A percentile compares a stretch with the other conserved stretches of the same genome.
phyloP scores from a whole-genome alignment of 2,329 filamentous ascomycete genomes.

The Setomelanomma holmii region DNA sequence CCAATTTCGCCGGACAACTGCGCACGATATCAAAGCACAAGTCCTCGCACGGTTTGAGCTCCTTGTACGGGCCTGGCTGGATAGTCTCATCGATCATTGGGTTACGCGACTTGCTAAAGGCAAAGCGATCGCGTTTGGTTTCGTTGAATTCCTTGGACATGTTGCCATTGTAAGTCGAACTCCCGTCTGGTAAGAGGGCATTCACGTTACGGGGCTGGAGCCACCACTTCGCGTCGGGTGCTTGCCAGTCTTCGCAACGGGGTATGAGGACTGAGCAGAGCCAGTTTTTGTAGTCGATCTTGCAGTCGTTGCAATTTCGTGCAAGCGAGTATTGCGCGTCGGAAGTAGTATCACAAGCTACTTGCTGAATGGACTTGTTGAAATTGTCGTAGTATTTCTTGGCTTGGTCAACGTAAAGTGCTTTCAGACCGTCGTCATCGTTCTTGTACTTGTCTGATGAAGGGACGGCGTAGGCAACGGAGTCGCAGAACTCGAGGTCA shows the following conservation, averaged over 20 bases:
- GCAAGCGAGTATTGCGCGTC: slow-evolving; percentile 83
- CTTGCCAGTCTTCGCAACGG: slow-evolving; percentile 84
- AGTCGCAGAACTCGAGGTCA: slow-evolving; percentile 85
- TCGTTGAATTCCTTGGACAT: slow-evolving; percentile 29
- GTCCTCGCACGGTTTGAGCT: slow-evolving; percentile 86
- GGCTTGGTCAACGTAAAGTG: slow-evolving; percentile 81
- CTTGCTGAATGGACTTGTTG: slow-evolving; percentile 79
- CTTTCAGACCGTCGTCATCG: slow-evolving; percentile 67
- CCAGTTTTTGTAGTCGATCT: slow-evolving; percentile 86
- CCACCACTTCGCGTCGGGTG: slow-evolving; percentile 48
- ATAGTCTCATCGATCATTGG: slow-evolving; percentile 73
- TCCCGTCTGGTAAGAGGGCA: slow-evolving; percentile 73
- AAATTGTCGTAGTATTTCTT: slow-evolving; percentile 76
- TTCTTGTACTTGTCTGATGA: slow-evolving; percentile 72
- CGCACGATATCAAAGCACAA: slow-evolving; percentile 86
- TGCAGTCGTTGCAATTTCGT: slow-evolving; percentile 77
- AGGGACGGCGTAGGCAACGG: slow-evolving; percentile 90
- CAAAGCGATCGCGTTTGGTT: slow-evolving; percentile 39
- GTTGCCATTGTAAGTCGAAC: slow-evolving; percentile 35
- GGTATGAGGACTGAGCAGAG: slow-evolving; percentile 93
- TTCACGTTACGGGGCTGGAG: slow-evolving; percentile 75
- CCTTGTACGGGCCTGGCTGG: slow-evolving; percentile 88
- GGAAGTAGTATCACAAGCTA: slow-evolving; percentile 79
- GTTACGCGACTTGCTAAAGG: slow-evolving; percentile 70
- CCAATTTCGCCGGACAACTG: slow-evolving; percentile 78